These are phyloP conservation scores for Lactarius evosmus DNA, from an alignment of 768 basidiomycete genomes.

Conservation along the genomic window DNA sequence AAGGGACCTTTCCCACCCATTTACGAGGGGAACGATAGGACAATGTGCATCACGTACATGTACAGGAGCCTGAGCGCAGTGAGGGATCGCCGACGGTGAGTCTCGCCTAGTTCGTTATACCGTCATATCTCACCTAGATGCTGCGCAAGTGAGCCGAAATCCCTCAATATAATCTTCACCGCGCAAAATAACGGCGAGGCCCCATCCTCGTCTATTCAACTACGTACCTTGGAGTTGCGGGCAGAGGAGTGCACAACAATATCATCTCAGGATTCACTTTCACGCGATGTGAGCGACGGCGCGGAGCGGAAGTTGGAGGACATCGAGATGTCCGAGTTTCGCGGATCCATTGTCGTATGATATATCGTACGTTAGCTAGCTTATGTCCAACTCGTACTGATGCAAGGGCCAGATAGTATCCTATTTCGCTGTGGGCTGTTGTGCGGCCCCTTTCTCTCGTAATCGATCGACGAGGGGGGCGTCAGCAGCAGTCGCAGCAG, in stretches of 20 bases:
- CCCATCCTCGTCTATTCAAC: background rate
- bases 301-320: too few relatives aligned
- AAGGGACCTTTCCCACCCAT: background rate
- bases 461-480: constrained; percentile 60
- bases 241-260: background rate
- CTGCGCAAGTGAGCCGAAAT: background rate
- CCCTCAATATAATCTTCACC: background rate
- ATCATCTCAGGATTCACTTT: background rate
- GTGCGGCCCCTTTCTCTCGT: constrained; percentile 52
- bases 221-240: background rate
- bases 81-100: constrained; percentile 3
- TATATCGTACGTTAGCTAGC: background rate
- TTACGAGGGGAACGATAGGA: background rate
- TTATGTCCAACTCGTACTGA: background rate
- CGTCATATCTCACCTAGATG: background rate
- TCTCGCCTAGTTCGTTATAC: background rate
- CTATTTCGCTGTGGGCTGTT: constrained; percentile 61
- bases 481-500: constrained; percentile 78
- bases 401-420: background rate
- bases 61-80: constrained; percentile 11
- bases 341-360: constrained; percentile 3
- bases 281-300: background rate
- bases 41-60: constrained; percentile 22
- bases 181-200: background rate
- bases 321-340: background rate